Percentiles rank a stretch among this genome's conserved stretches.
Evolutionary conservation across 352 stramenopile species (phyloP).

Genomic region (Phytophthora fragariae): DNA sequence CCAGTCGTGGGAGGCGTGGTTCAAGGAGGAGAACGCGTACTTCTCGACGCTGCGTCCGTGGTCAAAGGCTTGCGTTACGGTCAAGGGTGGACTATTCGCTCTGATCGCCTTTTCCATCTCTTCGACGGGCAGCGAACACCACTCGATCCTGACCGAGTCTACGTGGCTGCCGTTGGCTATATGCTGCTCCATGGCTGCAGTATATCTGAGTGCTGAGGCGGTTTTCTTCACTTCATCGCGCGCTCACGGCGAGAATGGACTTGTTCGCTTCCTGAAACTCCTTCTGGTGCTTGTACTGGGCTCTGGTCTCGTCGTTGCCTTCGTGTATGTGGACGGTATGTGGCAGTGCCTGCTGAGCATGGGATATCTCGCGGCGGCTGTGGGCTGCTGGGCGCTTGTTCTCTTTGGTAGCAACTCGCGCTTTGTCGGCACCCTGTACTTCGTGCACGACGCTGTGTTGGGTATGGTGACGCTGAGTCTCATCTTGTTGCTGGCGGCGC

Average conservation of each 20-base stretch:
- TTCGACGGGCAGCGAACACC: conserved; percentile 73
- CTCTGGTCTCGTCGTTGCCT: conserved; percentile 74
- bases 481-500: conserved; percentile 92
- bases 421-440: conserved; percentile 93
- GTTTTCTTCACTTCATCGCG: conserved; percentile 67
- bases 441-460: conserved; percentile 94
- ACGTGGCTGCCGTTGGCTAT: conserved; percentile 73
- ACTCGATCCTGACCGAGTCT: conserved; percentile 60
- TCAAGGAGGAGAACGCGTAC: conserved; percentile 95
- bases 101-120: conserved; percentile 89
- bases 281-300: conserved; percentile 81
- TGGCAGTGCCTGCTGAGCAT: conserved; percentile 91
- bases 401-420: conserved; percentile 90
- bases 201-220: conserved; percentile 75
- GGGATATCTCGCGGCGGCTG: conserved; percentile 93
- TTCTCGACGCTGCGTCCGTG: conserved; percentile 89
- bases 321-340: conserved; percentile 83
- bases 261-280: conserved; percentile 78
- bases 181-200: conserved; percentile 52
- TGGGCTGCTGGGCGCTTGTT: conserved; percentile 86
- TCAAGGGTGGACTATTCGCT: conserved; percentile 92
- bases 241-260: conserved; percentile 59
- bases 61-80: conserved; percentile 92
- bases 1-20: conserved; percentile 97
- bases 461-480: conserved; percentile 93